Evolutionary conservation across 2,329 filamentous ascomycete species (phyloP), one percentile per base, ranked within the genome.

Genomic region (Microdochium nivale): DNA sequence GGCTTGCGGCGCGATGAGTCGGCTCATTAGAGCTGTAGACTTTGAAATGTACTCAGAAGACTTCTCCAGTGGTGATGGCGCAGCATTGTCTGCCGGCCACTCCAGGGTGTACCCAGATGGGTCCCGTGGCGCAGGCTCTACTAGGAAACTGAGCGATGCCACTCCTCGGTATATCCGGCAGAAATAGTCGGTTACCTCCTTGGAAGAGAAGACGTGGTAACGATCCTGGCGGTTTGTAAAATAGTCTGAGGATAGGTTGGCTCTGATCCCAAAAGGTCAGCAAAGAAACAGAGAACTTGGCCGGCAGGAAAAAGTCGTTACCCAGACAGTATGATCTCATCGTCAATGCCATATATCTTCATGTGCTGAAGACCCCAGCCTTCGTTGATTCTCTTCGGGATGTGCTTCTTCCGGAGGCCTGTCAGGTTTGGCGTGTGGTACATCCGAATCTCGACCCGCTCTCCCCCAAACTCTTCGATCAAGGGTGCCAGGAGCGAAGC

Each of bases 311-410:
- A n/a, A n/a, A 3, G 9, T 24, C 16, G 73, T 56, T 78, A 89
- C 81, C 90, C 91, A 8, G 91, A 95, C 61, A 99, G 81, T 57
- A 99, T 92, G 53, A 99, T 87, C 67, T 96, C 90, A 62, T 99
- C 90, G 61, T 99, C 94, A 23, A 96, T 75, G 0, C 94, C 94
- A 60, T 99, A 99, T 0, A 99, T 76, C 76, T 99, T 99, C 92
- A 99, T 99, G 65, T 99, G 94, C 66, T 99, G 94, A 55, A 99
- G 71, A 1, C 94, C 94, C 94, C 94, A 99, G 19, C 94, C 94
- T 70, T 99, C 94, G 60, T 99, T 99, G 65, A 99, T 92, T 21
- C 94, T 80, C 64, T 83, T 88, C 0, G 94, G 94, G 2, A 97
- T 81, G 58, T 88, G 75, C 61, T 84, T 84, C 70, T 97, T 97